A percentile compares a stretch with the other conserved stretches of the same genome.
These are phyloP conservation scores for Ramaria sp. DNA, from an alignment of 768 basidiomycete genomes.

Conservation along the genomic window DNA sequence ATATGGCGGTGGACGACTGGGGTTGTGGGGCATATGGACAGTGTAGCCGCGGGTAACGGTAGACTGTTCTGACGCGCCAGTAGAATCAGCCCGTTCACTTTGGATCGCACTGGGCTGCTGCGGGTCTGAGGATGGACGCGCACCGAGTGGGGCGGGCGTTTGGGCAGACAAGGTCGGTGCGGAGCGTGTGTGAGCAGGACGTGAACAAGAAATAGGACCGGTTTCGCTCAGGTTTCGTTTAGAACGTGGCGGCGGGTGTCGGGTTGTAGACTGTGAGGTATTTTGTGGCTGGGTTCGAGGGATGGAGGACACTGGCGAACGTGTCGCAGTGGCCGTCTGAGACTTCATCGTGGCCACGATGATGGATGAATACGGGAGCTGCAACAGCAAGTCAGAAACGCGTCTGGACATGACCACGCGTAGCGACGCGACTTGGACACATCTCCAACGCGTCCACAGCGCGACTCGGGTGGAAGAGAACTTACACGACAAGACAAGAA, in stretches of 20 bases:
- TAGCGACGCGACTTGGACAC: background rate
- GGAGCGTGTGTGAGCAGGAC: background rate
- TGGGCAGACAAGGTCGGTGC: background rate
- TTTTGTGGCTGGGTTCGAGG: background rate
- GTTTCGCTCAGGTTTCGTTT: background rate
- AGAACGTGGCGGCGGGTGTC: background rate
- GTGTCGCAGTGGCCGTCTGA: background rate
- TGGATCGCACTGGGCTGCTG: background rate
- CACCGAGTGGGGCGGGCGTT: background rate
- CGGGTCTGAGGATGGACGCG: background rate
- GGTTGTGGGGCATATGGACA: constrained; percentile 5
- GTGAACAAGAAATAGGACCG: background rate
- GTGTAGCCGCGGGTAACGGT: background rate
- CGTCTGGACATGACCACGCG: background rate
- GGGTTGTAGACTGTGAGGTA: background rate
- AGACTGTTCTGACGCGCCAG: background rate
- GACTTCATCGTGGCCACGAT: background rate
- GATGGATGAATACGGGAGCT: background rate
- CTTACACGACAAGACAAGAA: background rate
- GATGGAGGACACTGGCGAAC: background rate
- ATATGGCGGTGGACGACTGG: constrained; percentile 6
- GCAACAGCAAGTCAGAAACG: background rate
- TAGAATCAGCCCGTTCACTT: background rate
- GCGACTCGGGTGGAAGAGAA: background rate
- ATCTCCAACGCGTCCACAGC: background rate